phyloP scores from a whole-genome alignment of 75 land plant species.

The Larix kaempferi region DNA sequence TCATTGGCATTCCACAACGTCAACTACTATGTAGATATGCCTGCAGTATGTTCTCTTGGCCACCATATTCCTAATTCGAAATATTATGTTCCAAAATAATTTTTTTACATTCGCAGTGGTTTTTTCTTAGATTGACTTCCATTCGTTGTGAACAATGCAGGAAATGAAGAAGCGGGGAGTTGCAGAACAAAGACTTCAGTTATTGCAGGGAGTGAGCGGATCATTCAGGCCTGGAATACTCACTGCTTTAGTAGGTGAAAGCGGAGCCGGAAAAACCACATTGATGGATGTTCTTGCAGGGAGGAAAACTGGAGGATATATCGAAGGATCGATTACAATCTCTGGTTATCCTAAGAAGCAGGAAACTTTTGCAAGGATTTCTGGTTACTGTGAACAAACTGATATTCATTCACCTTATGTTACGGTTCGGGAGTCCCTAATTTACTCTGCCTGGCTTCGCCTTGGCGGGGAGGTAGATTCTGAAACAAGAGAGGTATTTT shows the following conservation, averaged over 20 bases:
- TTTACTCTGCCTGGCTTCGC: constrained; percentile 46
- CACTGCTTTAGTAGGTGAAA: constrained; percentile 82
- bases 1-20: constrained; percentile 72
- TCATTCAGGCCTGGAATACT: constrained; percentile 81
- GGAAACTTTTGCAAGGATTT: constrained; percentile 77
- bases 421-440: constrained; percentile 58
- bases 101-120: too few relatives aligned
- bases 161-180: constrained; percentile 86
- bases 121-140: background rate
- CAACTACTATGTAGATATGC: constrained; percentile 91
- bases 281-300: constrained; percentile 93
- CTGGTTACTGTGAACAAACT: constrained; percentile 83
- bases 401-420: constrained; percentile 86
- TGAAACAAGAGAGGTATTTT: constrained; percentile 15
- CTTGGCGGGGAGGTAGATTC: constrained; percentile 16
- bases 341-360: constrained; percentile 81
- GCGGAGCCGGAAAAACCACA: constrained; percentile 93
- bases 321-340: constrained; percentile 79
- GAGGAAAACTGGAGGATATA: constrained; percentile 83
- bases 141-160: constrained; percentile 5
- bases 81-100: background rate
- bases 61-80: background rate
- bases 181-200: constrained; percentile 61
- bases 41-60: constrained; percentile 35
- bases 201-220: constrained; percentile 59